Conservation (phyloP, 2,329 filamentous ascomycete species). For the Apiospora phragmitis region DNA sequence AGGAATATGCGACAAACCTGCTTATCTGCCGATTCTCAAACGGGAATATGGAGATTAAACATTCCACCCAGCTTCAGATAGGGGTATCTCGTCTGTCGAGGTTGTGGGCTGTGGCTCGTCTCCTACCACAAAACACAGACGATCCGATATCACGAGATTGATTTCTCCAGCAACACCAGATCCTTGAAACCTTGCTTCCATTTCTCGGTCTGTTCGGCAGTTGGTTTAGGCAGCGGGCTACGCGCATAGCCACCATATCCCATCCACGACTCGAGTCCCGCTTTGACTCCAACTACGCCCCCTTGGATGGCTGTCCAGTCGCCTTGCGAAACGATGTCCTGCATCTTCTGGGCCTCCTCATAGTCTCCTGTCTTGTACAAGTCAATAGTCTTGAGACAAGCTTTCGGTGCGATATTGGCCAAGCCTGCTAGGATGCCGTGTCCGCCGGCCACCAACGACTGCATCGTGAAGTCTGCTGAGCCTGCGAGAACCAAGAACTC, state of each 20-base stretch:
- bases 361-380: constrained; percentile 59
- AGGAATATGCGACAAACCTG: not conserved
- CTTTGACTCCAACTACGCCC: constrained; percentile 72
- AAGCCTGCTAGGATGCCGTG: constrained; percentile 72
- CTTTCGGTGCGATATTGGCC: constrained; percentile 69
- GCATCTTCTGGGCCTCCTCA: constrained; percentile 61
- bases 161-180: constrained; percentile 52
- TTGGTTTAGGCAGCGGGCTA: constrained; percentile 52
- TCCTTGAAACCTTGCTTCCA: constrained; percentile 60
- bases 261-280: constrained; percentile 63
- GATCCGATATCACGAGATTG: constrained; percentile 33
- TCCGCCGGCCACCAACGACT: constrained; percentile 67
- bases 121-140: constrained; percentile 10
- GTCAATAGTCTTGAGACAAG: constrained; percentile 62
- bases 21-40: not conserved
- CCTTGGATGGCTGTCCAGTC: constrained; percentile 74
- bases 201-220: constrained; percentile 45
- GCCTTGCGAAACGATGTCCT: constrained; percentile 65
- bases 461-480: constrained; percentile 71
- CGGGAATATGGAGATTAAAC: not conserved
- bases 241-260: constrained; percentile 64
- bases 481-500: constrained; percentile 71
- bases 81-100: not conserved
- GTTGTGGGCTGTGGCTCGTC: not conserved
- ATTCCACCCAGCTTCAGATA: not conserved